phyloP scores from a whole-genome alignment of 169 alveolate species.

The Cystoisospora suis region DNA sequence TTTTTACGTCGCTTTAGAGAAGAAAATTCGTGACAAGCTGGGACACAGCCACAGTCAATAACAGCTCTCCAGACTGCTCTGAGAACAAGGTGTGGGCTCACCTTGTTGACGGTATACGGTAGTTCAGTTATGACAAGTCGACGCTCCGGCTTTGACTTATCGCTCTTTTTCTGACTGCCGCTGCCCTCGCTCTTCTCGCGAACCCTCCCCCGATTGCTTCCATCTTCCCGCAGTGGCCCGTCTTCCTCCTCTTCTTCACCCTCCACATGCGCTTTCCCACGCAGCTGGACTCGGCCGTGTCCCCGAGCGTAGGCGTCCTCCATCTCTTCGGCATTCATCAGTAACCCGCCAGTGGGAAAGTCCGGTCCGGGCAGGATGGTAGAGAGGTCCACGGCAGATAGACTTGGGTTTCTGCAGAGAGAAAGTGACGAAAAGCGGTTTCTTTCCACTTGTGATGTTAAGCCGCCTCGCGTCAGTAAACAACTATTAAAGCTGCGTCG shows the following conservation, averaged over 20 bases:
- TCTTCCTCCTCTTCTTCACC: conserved; percentile 18
- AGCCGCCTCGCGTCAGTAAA: too few relatives aligned
- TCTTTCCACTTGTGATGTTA: too few relatives aligned
- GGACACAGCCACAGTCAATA: too few relatives aligned
- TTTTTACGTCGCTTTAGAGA: too few relatives aligned
- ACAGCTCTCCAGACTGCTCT: too few relatives aligned
- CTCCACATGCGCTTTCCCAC: conserved; percentile 56
- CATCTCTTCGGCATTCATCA: conserved; percentile 68
- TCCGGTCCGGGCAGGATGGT: conserved; percentile 81
- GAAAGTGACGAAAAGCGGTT: too few relatives aligned
- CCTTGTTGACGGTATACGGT: conserved; percentile 73
- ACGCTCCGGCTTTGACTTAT: conserved; percentile 41
- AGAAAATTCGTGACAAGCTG: too few relatives aligned
- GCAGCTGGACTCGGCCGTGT: conserved; percentile 75
- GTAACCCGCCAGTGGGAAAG: conserved; percentile 85
- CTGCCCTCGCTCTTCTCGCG: background rate
- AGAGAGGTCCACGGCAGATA: conserved; percentile 67
- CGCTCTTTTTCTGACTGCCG: background rate
- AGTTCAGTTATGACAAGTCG: conserved; percentile 65
- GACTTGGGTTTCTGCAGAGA: conserved; percentile 65
- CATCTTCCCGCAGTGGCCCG: background rate
- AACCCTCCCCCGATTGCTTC: too few relatives aligned
- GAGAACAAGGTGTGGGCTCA: too few relatives aligned
- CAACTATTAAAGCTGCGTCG: too few relatives aligned
- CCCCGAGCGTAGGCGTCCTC: conserved; percentile 76